Evolutionary conservation across 2,329 filamentous ascomycete species (phyloP).

Genomic region (Pseudogymnoascus sp.): DNA sequence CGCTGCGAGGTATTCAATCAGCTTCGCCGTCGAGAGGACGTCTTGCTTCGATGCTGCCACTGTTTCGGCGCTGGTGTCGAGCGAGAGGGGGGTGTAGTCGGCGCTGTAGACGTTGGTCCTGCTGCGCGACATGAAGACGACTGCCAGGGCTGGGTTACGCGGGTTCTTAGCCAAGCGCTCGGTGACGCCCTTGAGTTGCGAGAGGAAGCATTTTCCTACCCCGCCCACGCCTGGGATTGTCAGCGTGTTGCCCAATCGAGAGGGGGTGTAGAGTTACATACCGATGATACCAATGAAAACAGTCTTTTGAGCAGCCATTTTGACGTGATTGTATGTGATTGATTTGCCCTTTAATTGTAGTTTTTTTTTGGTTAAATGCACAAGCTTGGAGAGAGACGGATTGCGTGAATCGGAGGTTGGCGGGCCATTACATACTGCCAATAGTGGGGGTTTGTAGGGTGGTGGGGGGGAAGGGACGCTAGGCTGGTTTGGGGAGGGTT

Average conservation of each 20-base stretch:
- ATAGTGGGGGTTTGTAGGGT: neutral
- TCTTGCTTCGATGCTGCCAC: slow-evolving; percentile 56
- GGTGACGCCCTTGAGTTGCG: slow-evolving; percentile 63
- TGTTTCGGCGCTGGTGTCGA: slow-evolving; percentile 51
- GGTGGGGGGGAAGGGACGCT: neutral
- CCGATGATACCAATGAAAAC: slow-evolving; percentile 38
- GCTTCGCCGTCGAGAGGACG: slow-evolving; percentile 58
- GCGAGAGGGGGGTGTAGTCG: slow-evolving; percentile 59
- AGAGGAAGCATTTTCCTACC: slow-evolving; percentile 84
- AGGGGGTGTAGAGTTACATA: slow-evolving; percentile 18
- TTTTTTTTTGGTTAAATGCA: neutral
- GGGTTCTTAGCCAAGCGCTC: slow-evolving; percentile 49
- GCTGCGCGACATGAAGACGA: slow-evolving; percentile 80
- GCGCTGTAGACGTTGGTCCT: slow-evolving; percentile 70
- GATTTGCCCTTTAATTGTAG: neutral
- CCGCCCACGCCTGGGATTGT: slow-evolving; percentile 66
- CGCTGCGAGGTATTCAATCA: slow-evolving; percentile 67
- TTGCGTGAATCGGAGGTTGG: slow-evolving; percentile 9
- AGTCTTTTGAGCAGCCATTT: slow-evolving; percentile 26
- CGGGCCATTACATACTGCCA: neutral
- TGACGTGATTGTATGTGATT: slow-evolving; percentile 8
- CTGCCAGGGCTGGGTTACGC: slow-evolving; percentile 47
- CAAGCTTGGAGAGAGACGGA: neutral
- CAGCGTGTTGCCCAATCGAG: slow-evolving; percentile 12
- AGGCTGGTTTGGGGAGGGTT: neutral